phyloP scores from a whole-genome alignment of 2,329 filamentous ascomycete genomes.

The Epichloe coenophiala region DNA sequence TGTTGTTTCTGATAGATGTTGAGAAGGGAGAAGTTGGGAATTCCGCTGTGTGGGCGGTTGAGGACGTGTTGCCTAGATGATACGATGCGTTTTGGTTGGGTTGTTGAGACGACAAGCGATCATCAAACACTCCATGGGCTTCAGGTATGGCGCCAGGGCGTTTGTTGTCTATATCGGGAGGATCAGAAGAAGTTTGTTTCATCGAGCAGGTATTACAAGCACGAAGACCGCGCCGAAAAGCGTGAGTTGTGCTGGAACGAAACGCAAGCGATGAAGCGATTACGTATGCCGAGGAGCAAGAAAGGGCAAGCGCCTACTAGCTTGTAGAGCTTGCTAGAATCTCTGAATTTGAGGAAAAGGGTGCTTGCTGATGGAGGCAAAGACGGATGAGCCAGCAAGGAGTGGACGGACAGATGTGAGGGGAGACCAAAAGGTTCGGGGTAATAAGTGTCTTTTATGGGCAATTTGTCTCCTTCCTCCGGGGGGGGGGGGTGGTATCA shows the following conservation, averaged over 20 bases:
- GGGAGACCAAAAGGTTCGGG: neutral
- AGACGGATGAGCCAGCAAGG: neutral
- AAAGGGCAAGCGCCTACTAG: too few relatives aligned
- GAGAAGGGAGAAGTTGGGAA: neutral
- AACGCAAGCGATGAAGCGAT: neutral
- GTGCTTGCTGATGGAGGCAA: neutral
- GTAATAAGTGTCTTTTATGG: slow-evolving; percentile 1
- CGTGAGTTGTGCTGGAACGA: neutral
- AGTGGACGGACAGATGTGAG: neutral
- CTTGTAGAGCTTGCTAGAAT: neutral
- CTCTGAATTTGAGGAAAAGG: neutral
- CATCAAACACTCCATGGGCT: slow-evolving; percentile 37
- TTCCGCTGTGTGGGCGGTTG: neutral
- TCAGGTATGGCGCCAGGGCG: slow-evolving; percentile 40
- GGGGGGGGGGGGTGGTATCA: too few relatives aligned
- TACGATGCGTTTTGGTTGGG: neutral
- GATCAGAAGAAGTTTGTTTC: slow-evolving; percentile 44
- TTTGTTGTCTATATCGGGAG: slow-evolving; percentile 41
- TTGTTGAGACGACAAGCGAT: slow-evolving; percentile 22
- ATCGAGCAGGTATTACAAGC: slow-evolving; percentile 35
- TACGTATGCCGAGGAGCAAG: too few relatives aligned
- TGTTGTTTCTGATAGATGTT: slow-evolving; percentile 10
- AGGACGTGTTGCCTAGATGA: slow-evolving; percentile 5
- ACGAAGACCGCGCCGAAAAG: slow-evolving; percentile 3
- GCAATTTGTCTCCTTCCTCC: neutral